These are phyloP conservation scores for Aspergillus caelatus DNA, from an alignment of 2,329 filamentous ascomycete genomes.

Conservation along the genomic window DNA sequence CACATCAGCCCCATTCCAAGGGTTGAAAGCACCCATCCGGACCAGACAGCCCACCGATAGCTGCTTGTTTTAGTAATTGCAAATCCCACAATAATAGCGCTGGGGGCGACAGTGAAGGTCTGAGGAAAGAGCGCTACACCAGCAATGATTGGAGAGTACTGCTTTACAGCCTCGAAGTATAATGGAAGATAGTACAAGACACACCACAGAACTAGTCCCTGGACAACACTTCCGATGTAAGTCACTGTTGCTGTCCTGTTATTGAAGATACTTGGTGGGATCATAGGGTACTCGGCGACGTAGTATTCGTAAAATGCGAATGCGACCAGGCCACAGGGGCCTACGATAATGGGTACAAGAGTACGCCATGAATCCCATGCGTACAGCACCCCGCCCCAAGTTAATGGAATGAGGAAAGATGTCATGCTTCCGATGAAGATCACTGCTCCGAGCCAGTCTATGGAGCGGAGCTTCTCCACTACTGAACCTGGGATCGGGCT, in stretches of 20 bases:
- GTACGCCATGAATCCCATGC: slow-evolving; percentile 65
- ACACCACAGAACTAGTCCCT: slow-evolving; percentile 46
- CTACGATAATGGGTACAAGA: slow-evolving; percentile 63
- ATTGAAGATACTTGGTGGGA: slow-evolving; percentile 48
- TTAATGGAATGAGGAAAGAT: slow-evolving; percentile 63
- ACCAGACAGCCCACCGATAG: slow-evolving; percentile 58
- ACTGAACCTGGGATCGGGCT: not conserved
- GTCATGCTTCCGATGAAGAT: slow-evolving; percentile 64
- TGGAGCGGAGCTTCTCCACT: slow-evolving; percentile 42
- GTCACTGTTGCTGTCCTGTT: slow-evolving; percentile 42
- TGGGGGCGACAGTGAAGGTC: slow-evolving; percentile 64
- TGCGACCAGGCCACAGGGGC: slow-evolving; percentile 48
- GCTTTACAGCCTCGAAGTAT: slow-evolving; percentile 49
- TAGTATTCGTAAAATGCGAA: slow-evolving; percentile 22
- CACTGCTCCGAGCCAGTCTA: slow-evolving; percentile 63
- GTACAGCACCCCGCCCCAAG: slow-evolving; percentile 69
- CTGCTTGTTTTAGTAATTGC: slow-evolving; percentile 56
- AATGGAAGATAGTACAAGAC: slow-evolving; percentile 58
- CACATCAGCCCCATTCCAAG: slow-evolving; percentile 56
- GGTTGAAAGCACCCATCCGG: slow-evolving; percentile 57
- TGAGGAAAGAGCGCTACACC: slow-evolving; percentile 64
- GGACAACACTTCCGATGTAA: slow-evolving; percentile 42
- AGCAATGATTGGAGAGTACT: slow-evolving; percentile 54
- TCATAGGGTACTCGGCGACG: slow-evolving; percentile 23
- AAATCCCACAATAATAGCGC: slow-evolving; percentile 53